Percentiles rank a stretch among this genome's conserved stretches.
Conservation (phyloP, 352 stramenopile species). For the Peronospora belbahrii region DNA sequence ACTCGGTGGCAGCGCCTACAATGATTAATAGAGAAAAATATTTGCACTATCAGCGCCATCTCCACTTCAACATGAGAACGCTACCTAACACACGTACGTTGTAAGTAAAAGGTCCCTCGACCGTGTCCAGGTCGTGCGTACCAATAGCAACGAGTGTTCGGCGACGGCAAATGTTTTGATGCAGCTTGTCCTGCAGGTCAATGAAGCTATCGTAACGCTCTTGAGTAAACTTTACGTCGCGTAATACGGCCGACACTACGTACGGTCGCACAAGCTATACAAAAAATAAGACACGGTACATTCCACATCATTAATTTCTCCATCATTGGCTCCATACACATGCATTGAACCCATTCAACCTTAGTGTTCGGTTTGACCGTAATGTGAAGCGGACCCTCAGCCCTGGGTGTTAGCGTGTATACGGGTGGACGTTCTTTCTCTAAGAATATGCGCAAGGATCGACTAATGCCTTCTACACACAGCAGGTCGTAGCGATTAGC, state of each 20-base stretch:
- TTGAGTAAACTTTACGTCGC: slow-evolving; percentile 93
- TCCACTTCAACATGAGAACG: not conserved
- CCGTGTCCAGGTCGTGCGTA: slow-evolving; percentile 97
- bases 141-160: slow-evolving; percentile 99
- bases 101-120: slow-evolving; percentile 92
- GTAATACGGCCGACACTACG: slow-evolving; percentile 96
- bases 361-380: slow-evolving; percentile 84
- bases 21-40: not conserved
- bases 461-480: slow-evolving; percentile 96
- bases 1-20: slow-evolving; percentile 83
- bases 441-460: slow-evolving; percentile 95
- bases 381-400: slow-evolving; percentile 69
- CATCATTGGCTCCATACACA: not conserved
- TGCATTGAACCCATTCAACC: slow-evolving; percentile 16
- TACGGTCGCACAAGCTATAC: slow-evolving; percentile 90
- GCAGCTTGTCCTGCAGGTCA: slow-evolving; percentile 99
- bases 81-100: slow-evolving; percentile 35
- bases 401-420: slow-evolving; percentile 65
- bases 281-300: slow-evolving; percentile 5
- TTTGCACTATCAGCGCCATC: not conserved
- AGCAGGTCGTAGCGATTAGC: slow-evolving; percentile 99
- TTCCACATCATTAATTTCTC: not conserved
- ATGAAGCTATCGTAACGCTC: slow-evolving; percentile 98
- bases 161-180: slow-evolving; percentile 99
- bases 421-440: slow-evolving; percentile 89